Conservation (phyloP, 192 early-diverging fungal genomes). For the Umbelopsis ramanniana region DNA sequence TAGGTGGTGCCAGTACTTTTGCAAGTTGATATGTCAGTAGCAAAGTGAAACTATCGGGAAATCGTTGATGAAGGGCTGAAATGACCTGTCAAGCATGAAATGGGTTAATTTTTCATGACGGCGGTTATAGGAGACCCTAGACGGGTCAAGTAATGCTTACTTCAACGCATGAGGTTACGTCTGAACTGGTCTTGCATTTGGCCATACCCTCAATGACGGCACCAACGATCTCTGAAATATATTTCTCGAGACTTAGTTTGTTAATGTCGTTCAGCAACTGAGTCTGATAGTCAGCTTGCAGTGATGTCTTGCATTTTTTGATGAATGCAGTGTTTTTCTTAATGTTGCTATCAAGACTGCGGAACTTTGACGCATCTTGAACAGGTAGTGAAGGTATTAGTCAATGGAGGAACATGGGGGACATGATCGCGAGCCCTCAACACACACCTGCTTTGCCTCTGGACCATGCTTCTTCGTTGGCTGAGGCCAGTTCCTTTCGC, state of each 20-base stretch:
- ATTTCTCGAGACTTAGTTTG: conserved; percentile 94
- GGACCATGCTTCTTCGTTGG: conserved; percentile 15
- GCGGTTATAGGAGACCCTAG: neutral
- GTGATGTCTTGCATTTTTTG: conserved; percentile 83
- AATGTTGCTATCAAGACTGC: conserved; percentile 90
- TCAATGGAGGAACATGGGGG: neutral
- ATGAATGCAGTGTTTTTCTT: conserved; percentile 98
- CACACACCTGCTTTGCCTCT: conserved; percentile 13
- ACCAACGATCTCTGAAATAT: conserved; percentile 89
- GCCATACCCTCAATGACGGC: conserved; percentile 78
- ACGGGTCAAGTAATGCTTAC: conserved; percentile 39
- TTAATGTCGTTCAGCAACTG: conserved; percentile 83
- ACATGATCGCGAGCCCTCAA: neutral
- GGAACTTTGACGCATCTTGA: conserved; percentile 46
- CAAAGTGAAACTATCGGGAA: conserved; percentile 77
- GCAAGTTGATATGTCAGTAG: conserved; percentile 67
- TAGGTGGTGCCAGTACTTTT: conserved; percentile 68
- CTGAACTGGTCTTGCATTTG: conserved; percentile 69
- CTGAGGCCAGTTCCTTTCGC: conserved; percentile 2
- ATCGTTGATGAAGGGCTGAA: conserved; percentile 88
- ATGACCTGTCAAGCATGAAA: conserved; percentile 50
- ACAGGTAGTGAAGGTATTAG: no score
- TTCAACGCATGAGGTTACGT: conserved; percentile 84
- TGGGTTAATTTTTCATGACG: neutral
- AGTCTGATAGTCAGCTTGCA: conserved; percentile 62